Percentiles rank a stretch among this genome's conserved stretches.
These are phyloP conservation scores for Begonia peltatifolia DNA, from an alignment of 306 rosid genomes.

Conservation along the genomic window DNA sequence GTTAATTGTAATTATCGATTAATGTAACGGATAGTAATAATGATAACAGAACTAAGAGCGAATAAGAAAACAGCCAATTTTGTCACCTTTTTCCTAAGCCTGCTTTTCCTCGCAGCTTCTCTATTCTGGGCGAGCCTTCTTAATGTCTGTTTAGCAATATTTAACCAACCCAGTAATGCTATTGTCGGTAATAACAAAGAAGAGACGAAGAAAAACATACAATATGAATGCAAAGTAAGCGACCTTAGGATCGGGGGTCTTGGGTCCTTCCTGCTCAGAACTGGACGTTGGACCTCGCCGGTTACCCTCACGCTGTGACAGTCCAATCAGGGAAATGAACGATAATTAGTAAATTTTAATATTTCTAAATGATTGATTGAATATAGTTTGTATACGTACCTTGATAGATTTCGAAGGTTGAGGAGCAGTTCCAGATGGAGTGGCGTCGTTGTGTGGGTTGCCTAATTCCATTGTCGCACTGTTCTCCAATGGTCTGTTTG, in stretches of 20 bases:
- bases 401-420: background rate
- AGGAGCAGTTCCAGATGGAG: background rate
- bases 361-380: background rate
- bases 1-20: background rate
- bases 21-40: too few species aligned
- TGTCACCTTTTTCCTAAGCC: slow-evolving; percentile 79
- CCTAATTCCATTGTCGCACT: background rate
- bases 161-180: too few species aligned
- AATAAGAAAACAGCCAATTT: background rate
- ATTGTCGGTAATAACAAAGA: background rate
- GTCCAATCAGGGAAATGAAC: background rate
- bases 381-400: background rate
- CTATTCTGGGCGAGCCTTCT: slow-evolving; percentile 98
- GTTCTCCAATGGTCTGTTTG: background rate
- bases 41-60: too few species aligned
- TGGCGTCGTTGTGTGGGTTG: background rate
- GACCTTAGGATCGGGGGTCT: slow-evolving; percentile 2
- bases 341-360: background rate
- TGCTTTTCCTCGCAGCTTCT: slow-evolving; percentile 97
- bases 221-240: background rate
- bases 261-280: slow-evolving; percentile 2
- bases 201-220: background rate
- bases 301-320: slow-evolving; percentile 2
- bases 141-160: slow-evolving; percentile 43
- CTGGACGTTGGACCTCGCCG: background rate